Base-by-base conservation (phyloP, 345 rosid species). In the Hevea brasiliensis region DNA sequence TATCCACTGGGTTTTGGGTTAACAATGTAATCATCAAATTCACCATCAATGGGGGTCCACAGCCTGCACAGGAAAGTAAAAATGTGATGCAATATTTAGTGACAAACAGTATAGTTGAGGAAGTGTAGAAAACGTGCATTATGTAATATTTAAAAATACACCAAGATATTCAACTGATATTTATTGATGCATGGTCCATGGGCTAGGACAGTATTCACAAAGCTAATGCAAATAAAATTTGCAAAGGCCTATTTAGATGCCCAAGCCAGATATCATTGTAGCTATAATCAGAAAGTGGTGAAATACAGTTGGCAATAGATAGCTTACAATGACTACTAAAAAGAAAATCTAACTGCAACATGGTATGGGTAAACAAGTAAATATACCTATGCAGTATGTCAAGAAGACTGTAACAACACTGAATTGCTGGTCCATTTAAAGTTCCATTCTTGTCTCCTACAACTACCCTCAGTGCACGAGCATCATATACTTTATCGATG, bases 1-100 rank as follows among this genome's bases (percentile, higher is more conserved):
- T 89, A 89, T 65, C 94, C 94, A 70, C 90, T 89, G 59, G 90
- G 83, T 77, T 89, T 89, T 58, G 94, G 94, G 70, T 89, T 89
- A 66, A 89, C 86, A 78, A 89, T 86, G 76, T 89, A 89, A 78
- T 89, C 94, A 80, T 89, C 94, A 82, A 88, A 84, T 81, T 89
- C 92, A 57, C 94, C 94, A 79, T 88, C 92, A 67, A 89, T 84
- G 18, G 94, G 94, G 69, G 86, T 78, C 94, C 94, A 89, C 35
- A 89, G 84, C 83, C 94, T 89, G 89, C 74, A 61, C 15, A 62
- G 47, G 67, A 70, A 79, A 72, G 66, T 27, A 70, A 47, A 6
- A n/a, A 35, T 13, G 44, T 44, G n/a, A 62, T 11, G 2, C 45
- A 29, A 6, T 37, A 26, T 47, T 59, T 21, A 15, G 59, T 67